These are phyloP conservation scores for Ocimum tenuiflorum DNA, from an alignment of 257 asterid genomes.

Conservation along the genomic window DNA sequence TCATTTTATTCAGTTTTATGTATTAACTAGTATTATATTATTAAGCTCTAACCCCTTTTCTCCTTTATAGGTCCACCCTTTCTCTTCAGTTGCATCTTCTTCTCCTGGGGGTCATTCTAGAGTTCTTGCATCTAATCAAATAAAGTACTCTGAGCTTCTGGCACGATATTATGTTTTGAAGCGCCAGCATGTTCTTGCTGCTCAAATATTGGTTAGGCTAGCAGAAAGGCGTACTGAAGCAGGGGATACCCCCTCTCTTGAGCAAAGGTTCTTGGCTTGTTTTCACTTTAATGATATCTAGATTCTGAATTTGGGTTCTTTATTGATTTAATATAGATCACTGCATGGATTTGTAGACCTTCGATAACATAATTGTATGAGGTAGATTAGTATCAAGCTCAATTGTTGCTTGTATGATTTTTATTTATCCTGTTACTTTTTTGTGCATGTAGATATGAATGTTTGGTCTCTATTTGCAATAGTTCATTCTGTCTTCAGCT, in stretches of 20 bases:
- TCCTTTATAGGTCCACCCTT: conserved; percentile 42
- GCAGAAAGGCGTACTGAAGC: conserved; percentile 81
- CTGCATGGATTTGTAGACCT: conserved; percentile 1
- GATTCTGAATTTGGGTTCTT: conserved; percentile 15
- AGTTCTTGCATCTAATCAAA: conserved; percentile 48
- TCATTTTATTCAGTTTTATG: conserved; percentile 9
- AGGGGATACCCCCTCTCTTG: conserved; percentile 72
- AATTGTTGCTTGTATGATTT: conserved; percentile 13
- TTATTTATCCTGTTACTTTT: background rate
- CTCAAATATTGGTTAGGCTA: conserved; percentile 81
- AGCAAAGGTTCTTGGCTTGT: conserved; percentile 62
- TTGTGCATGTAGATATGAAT: too few relatives aligned
- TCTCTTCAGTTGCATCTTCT: conserved; percentile 35
- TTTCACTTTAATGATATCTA: conserved; percentile 2
- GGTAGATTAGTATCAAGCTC: background rate
- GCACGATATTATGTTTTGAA: conserved; percentile 87
- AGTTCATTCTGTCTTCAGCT: conserved; percentile 4
- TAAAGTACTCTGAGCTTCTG: conserved; percentile 72
- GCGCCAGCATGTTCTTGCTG: conserved; percentile 91
- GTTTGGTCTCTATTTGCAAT: too few relatives aligned
- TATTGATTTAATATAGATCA: background rate
- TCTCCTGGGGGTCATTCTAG: conserved; percentile 51
- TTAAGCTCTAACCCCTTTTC: background rate
- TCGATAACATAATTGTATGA: background rate
- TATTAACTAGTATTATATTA: background rate